Evolutionary conservation across 1,284 basidiomycete genomes (phyloP), one percentile per base, ranked within the genome.

Genomic region (Fomitopsis palustris): DNA sequence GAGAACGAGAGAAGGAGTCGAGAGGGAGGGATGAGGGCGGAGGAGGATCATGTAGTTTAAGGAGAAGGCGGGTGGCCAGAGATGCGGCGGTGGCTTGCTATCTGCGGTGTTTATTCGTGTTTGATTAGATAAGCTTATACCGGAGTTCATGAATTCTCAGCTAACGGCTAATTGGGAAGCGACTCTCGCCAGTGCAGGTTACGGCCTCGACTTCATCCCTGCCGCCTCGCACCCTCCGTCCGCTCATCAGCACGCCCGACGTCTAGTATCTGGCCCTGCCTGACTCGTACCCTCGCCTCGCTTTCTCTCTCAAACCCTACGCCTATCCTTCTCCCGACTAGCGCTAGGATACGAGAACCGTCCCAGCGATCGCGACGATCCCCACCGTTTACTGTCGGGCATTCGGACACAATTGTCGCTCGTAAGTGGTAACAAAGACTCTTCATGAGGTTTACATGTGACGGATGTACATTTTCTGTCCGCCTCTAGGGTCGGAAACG

Each of bases 171-270:
- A 52, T 52, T 33, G 49, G 49, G 49, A 51, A 51, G 49, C 29
- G 29, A 35, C 27, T 52, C 49, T 52, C 31, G 49, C 25, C 33
- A 49, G 39, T 54, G 59, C 59, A 38, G 33, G 49, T 37, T 52
- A 55, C 35, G 51, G 59, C 51, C 59, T 60, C 59, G 59, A 54
- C 59, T 54, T 60, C 41, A 57, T 60, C 55, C 55, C 37, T 38
- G 23, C 21, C 53, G 33, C 57, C 51, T 58, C 31, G 25, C 25
- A 21, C 25, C 33, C 33, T 25, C 54, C 52, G 31, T 21, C 49
- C 49, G 49, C 33, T 37, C 29, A 8, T 52, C 31, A 52, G 49
- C 49, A 23, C 49, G 33, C 49, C 21, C 31, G 33, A 52, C n/a
- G 6, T 14, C 33, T 12, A 35, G 3, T 16, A 33, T 23, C 17